phyloP scores from a whole-genome alignment of 2,329 filamentous ascomycete genomes.

The Trichoderma sp. region DNA sequence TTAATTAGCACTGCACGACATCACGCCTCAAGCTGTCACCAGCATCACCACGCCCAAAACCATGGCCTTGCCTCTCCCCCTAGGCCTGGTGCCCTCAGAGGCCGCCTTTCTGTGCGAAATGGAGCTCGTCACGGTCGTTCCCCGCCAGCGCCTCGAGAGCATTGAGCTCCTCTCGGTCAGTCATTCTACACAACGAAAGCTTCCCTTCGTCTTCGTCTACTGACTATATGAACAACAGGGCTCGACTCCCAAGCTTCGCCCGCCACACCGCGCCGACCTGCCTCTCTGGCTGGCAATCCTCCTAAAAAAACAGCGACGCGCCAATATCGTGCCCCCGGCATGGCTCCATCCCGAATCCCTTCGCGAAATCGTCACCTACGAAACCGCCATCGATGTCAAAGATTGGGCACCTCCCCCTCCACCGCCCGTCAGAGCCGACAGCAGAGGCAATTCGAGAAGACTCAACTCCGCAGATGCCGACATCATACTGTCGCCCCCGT shows the following conservation, averaged over 20 bases:
- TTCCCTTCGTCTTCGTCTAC: not conserved
- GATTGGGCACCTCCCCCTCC: constrained; percentile 77
- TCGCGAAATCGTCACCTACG: constrained; percentile 72
- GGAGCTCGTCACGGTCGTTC: constrained; percentile 91
- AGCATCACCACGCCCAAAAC: not conserved
- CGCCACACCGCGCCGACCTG: constrained; percentile 74
- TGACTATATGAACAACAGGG: constrained; percentile 57
- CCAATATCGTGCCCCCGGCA: constrained; percentile 85
- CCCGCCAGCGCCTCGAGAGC: constrained; percentile 82
- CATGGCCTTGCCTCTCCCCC: constrained; percentile 52
- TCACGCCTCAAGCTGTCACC: not conserved
- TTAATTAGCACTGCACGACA: not conserved
- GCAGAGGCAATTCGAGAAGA: constrained; percentile 42
- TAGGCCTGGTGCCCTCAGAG: constrained; percentile 74
- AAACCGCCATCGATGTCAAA: constrained; percentile 67
- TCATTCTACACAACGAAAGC: not conserved
- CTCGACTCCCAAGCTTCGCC: constrained; percentile 69
- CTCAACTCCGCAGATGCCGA: constrained; percentile 31
- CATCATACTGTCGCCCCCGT: constrained; percentile 63
- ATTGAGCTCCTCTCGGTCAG: constrained; percentile 80
- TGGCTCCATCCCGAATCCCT: constrained; percentile 83
- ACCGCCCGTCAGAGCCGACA: constrained; percentile 53
- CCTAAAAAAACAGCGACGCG: constrained; percentile 88
- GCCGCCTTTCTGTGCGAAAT: constrained; percentile 95
- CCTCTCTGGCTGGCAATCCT: constrained; percentile 95